A percentile compares a stretch with the other conserved stretches of the same genome.
phyloP scores from a whole-genome alignment of 371 early-diverging fungal genomes.

The Quaeritorhiza haematococci region DNA sequence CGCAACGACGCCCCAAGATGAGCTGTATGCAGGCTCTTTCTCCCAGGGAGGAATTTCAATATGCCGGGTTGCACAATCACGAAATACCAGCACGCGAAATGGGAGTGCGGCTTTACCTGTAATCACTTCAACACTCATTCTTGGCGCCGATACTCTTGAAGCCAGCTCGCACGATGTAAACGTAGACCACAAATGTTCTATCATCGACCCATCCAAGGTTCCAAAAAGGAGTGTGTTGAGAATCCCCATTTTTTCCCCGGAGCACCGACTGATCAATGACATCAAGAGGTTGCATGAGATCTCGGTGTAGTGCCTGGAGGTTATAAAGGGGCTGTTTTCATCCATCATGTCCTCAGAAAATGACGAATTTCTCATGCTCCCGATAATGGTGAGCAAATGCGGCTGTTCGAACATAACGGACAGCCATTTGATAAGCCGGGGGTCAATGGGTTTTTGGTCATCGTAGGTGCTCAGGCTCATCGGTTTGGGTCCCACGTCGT shows the following conservation, averaged over 20 bases:
- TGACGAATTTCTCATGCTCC: constrained; percentile 22
- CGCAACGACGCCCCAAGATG: constrained; percentile 53
- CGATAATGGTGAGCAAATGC: constrained; percentile 43
- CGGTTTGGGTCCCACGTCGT: constrained; percentile 18
- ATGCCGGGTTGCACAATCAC: constrained; percentile 8
- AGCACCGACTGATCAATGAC: constrained; percentile 57
- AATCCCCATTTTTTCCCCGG: constrained; percentile 48
- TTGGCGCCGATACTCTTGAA: not conserved
- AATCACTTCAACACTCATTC: not conserved
- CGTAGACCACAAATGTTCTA: not conserved
- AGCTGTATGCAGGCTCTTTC: constrained; percentile 19
- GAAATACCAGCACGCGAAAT: constrained; percentile 18
- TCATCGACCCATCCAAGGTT: constrained; percentile 8
- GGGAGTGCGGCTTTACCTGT: not conserved
- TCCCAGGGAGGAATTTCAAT: constrained; percentile 13
- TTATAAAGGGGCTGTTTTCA: constrained; percentile 3
- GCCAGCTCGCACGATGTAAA: not conserved
- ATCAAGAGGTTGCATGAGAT: constrained; percentile 46
- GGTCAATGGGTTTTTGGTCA: constrained; percentile 23
- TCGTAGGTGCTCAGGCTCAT: not conserved
- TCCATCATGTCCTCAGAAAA: constrained; percentile 1
- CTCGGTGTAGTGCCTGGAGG: constrained; percentile 12
- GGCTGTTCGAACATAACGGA: constrained; percentile 39
- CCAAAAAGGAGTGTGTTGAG: constrained; percentile 46
- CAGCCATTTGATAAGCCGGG: constrained; percentile 43